Evolutionary conservation across 2,329 filamentous ascomycete species (phyloP).

Genomic region (Tolypocladium ophioglossoides): DNA sequence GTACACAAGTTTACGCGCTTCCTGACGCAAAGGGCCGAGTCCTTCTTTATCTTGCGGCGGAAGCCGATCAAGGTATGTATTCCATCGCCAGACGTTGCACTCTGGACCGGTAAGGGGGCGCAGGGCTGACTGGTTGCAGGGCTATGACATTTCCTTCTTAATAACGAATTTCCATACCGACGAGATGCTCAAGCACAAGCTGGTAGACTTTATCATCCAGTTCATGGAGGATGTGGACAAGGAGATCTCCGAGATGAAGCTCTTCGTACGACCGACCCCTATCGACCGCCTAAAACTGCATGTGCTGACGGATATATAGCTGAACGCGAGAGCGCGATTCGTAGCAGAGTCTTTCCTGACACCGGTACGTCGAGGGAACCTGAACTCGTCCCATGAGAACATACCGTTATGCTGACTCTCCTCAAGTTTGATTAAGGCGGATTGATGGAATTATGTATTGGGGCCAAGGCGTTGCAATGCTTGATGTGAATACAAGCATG

Average conservation of each 20-base stretch:
- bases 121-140: constrained; percentile 37
- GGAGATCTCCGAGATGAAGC: constrained; percentile 99
- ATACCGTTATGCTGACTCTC: neutral
- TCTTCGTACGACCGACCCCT: constrained; percentile 60
- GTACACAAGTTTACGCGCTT: constrained; percentile 98
- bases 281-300: no score
- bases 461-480: neutral
- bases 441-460: neutral
- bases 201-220: constrained; percentile 97
- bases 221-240: constrained; percentile 99
- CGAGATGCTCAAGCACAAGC: constrained; percentile 97
- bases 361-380: constrained; percentile 45
- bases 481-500: neutral
- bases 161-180: constrained; percentile 99
- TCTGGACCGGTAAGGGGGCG: neutral
- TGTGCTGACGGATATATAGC: constrained; percentile 35
- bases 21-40: constrained; percentile 89
- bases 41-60: constrained; percentile 90
- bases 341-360: constrained; percentile 98
- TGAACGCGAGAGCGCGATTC: constrained; percentile 94
- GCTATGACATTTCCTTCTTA: constrained; percentile 96
- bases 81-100: no score
- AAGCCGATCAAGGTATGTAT: constrained; percentile 79
- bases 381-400: neutral
- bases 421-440: constrained; percentile 22